Percentiles rank a stretch among this genome's conserved stretches.
These are phyloP conservation scores for Aspergillus hancockii DNA, from an alignment of 495 filamentous ascomycete species.

Conservation along the genomic window DNA sequence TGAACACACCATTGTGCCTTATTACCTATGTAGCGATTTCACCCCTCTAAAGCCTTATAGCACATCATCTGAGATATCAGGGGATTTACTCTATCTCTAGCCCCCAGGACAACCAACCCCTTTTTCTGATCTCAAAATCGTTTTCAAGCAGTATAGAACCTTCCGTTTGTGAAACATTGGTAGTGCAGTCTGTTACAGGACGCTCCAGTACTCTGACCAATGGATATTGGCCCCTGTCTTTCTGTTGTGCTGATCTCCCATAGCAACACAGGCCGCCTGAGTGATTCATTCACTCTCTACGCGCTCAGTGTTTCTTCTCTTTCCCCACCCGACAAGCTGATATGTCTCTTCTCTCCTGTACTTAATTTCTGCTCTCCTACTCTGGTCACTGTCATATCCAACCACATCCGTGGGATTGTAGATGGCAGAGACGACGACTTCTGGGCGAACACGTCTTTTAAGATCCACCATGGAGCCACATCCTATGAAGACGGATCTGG, in stretches of 20 bases:
- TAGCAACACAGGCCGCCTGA: neutral
- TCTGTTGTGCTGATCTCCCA: neutral
- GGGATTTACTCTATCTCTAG: neutral
- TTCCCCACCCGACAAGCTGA: neutral
- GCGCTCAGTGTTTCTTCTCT: neutral
- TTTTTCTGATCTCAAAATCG: neutral
- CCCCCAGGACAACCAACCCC: neutral
- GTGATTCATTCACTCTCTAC: neutral
- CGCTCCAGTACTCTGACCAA: neutral
- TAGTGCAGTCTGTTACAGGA: neutral
- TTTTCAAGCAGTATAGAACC: neutral
- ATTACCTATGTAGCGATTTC: neutral
- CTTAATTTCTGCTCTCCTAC: neutral
- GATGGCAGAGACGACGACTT: neutral
- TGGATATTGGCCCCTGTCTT: neutral
- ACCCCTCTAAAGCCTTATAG: neutral
- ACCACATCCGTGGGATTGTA: neutral
- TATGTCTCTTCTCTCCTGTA: neutral
- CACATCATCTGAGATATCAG: neutral
- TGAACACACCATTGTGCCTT: neutral
- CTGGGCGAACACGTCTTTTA: neutral
- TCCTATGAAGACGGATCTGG: slow-evolving; percentile 16
- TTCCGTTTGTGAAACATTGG: neutral
- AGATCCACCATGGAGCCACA: neutral
- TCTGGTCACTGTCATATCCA: neutral